phyloP scores from a whole-genome alignment of 179 eudicot genomes.

The Sideroxylon spinosum region DNA sequence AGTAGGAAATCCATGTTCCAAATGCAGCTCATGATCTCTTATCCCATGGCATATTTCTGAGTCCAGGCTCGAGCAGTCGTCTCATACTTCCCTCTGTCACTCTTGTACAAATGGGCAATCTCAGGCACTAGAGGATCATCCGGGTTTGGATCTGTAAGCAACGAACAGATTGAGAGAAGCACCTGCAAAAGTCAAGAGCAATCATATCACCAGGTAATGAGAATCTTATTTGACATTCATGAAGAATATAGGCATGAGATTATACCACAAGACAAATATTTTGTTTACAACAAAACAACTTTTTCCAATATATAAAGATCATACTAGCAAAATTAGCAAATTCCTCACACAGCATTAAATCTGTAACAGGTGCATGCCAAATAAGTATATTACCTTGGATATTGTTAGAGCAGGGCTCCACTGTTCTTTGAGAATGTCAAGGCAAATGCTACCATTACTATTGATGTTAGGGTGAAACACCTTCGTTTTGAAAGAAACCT shows the following conservation, averaged over 20 bases:
- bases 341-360: neutral
- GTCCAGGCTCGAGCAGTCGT: slow-evolving; percentile 37
- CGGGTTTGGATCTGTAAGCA: slow-evolving; percentile 35
- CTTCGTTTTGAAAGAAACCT: slow-evolving; percentile 56
- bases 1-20: neutral
- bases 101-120: slow-evolving; percentile 39
- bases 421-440: slow-evolving; percentile 61
- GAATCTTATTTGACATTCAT: neutral
- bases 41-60: slow-evolving; percentile 37
- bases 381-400: slow-evolving; percentile 40
- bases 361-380: neutral
- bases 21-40: neutral
- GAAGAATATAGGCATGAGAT: neutral
- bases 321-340: neutral
- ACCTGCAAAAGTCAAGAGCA: slow-evolving; percentile 16
- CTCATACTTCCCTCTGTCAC: slow-evolving; percentile 33
- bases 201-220: too few species aligned
- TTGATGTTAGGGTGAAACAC: slow-evolving; percentile 60
- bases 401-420: slow-evolving; percentile 67
- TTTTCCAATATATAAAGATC: neutral
- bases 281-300: neutral
- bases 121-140: slow-evolving; percentile 37
- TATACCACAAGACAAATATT: neutral
- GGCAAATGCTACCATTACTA: slow-evolving; percentile 60
- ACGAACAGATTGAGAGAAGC: slow-evolving; percentile 29